Percentiles rank a stretch among this genome's conserved stretches.
Evolutionary conservation across 2,329 filamentous ascomycete species (phyloP).

Genomic region (Hypoxylon sp.): DNA sequence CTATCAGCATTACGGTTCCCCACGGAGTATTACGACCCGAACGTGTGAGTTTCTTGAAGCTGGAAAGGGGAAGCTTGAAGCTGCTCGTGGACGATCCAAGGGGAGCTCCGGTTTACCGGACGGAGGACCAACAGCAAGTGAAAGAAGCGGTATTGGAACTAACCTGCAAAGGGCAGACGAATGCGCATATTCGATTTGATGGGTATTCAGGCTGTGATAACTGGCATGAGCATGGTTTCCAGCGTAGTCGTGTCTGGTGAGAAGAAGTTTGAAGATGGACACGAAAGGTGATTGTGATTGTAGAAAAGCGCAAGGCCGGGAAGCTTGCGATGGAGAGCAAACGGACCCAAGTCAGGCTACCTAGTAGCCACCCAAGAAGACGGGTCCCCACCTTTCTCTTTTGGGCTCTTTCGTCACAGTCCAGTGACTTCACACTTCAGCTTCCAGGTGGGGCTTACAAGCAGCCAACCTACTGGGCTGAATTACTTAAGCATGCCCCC

Average conservation of each 20-base stretch:
- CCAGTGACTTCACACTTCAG: background rate
- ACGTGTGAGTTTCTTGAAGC: background rate
- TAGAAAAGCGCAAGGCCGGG: slow-evolving; percentile 18
- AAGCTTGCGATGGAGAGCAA: slow-evolving; percentile 27
- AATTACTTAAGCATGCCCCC: slow-evolving; percentile 21
- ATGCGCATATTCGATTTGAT: slow-evolving; percentile 74
- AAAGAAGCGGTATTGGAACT: slow-evolving; percentile 46
- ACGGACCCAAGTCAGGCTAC: background rate
- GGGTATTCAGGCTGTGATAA: slow-evolving; percentile 20
- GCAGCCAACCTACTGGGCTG: slow-evolving; percentile 4
- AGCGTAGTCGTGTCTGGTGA: background rate
- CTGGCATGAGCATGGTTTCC: slow-evolving; percentile 35
- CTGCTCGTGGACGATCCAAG: background rate
- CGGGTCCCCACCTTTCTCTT: slow-evolving; percentile 4
- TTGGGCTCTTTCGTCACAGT: slow-evolving; percentile 30
- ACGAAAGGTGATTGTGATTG: slow-evolving; percentile 9
- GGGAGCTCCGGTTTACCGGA: slow-evolving; percentile 1
- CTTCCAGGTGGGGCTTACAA: background rate
- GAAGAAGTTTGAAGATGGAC: slow-evolving; percentile 6
- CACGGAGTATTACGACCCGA: background rate
- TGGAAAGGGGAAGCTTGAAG: slow-evolving; percentile 7
- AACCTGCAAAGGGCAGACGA: slow-evolving; percentile 89
- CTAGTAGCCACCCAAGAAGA: background rate
- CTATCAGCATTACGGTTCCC: slow-evolving; percentile 26
- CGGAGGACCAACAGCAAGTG: background rate